Base-by-base conservation (phyloP, 2,329 filamentous ascomycete genomes). In the Colletotrichum orbiculare region DNA sequence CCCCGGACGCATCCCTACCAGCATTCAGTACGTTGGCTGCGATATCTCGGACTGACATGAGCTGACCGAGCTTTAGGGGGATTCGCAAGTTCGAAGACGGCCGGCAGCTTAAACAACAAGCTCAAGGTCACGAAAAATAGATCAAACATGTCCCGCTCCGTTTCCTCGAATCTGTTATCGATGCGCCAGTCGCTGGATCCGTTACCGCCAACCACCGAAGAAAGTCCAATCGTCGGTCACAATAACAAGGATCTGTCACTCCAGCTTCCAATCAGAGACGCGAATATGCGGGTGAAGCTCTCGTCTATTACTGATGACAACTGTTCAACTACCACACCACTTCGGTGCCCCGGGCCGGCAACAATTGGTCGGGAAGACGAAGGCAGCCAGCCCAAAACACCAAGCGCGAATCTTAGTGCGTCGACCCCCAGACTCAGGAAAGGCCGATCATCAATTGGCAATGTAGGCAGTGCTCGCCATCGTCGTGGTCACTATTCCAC, bases 1-100 rank as follows among this genome's bases (percentile, higher is more conserved):
- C 76, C n/a, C 75, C 77, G 2, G 75, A 73, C 42, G 79, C 75
- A 37, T 75, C 78, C 38, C 77, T 76, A 1, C 67, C 68, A 37
- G 60, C 61, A 6, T 53, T 67, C 13, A 69, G 75, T 77, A 72
- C 60, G 73, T 66, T 15, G 3, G 42, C 43, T 13, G 11, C 25
- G 25, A 3, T 38, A 55, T 15, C 43, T 43, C 13, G 35, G 49
- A 34, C 25, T 50, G 58, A 66, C 41, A 25, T 15, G 73, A 8
- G 25, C 60, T 64, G 17, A 59, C 42, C 15, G 7, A 10, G 6
- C 37, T 6, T 11, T 6, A 46, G 67, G 64, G 35, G 56, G 60
- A 10, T 53, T 52, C 35, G 54, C 60, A n/a, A 34, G 25, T 37
- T 52, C 54, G 13, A 54, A 45, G 35, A 56, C 33, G 10, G 46